Conservation (phyloP, 345 rosid genomes). For the Theobroma cacao region DNA sequence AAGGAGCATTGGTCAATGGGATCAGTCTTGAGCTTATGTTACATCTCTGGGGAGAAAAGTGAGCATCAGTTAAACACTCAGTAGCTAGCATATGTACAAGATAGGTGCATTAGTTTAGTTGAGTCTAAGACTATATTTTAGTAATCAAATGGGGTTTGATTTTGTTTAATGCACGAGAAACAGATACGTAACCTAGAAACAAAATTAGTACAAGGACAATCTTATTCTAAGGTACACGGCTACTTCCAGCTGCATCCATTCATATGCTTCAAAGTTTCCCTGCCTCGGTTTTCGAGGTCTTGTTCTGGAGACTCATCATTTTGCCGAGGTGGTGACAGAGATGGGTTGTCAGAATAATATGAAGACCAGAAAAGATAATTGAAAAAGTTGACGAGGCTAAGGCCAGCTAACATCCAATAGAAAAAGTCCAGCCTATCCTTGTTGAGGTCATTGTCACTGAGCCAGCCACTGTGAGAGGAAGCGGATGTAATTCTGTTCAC, state of each 20-base stretch:
- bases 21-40: too few relatives aligned
- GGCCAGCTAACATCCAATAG: constrained; percentile 64
- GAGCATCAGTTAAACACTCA: too few relatives aligned
- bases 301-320: constrained; percentile 17
- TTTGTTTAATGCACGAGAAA: too few relatives aligned
- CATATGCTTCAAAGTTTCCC: neutral
- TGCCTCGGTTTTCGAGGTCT: constrained; percentile 27
- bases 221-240: too few relatives aligned
- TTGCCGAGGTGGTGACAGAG: constrained; percentile 24
- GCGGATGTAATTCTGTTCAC: constrained; percentile 50
- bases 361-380: constrained; percentile 52
- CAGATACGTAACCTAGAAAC: too few relatives aligned
- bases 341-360: constrained; percentile 51
- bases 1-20: too few relatives aligned
- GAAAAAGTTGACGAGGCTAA: constrained; percentile 54
- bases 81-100: too few relatives aligned
- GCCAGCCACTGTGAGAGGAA: constrained; percentile 50
- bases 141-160: too few relatives aligned
- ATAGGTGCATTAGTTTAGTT: too few relatives aligned
- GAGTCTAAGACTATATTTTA: too few relatives aligned
- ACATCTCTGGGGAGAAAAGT: neutral
- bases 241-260: too few relatives aligned
- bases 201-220: neutral
- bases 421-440: constrained; percentile 57
- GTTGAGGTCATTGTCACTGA: constrained; percentile 52